These are phyloP conservation scores for Saturnispora quitensis DNA, from an alignment of 805 yeast genomes.

Conservation along the genomic window DNA sequence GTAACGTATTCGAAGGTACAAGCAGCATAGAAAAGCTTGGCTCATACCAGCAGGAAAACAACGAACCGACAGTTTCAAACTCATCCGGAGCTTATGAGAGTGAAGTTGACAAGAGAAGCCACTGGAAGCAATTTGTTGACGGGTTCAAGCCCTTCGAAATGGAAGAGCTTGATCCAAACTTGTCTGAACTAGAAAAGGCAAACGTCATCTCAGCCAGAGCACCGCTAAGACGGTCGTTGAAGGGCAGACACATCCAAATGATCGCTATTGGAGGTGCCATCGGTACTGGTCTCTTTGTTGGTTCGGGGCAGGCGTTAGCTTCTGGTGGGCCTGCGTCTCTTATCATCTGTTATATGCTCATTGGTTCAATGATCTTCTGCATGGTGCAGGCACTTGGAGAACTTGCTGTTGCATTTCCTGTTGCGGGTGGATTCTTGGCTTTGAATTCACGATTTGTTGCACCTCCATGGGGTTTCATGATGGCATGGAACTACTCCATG, in stretches of 20 bases:
- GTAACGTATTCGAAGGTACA: background rate
- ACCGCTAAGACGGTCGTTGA: conserved; percentile 38
- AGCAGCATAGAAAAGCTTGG: background rate
- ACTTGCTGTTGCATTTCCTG: conserved; percentile 48
- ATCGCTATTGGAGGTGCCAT: conserved; percentile 74
- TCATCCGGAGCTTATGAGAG: background rate
- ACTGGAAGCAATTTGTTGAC: conserved; percentile 14
- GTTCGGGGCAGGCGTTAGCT: conserved; percentile 50
- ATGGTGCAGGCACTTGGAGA: conserved; percentile 57
- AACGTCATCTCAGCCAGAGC: conserved; percentile 34
- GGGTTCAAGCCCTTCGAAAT: conserved; percentile 19
- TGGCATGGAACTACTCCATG: conserved; percentile 45
- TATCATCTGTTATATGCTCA: conserved; percentile 46
- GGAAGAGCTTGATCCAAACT: conserved; percentile 31
- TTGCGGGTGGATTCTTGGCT: conserved; percentile 46
- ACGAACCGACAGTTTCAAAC: background rate
- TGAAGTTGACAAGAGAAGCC: conserved; percentile 2
- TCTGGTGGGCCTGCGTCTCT: conserved; percentile 62
- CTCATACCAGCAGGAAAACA: background rate
- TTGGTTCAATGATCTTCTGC: conserved; percentile 47
- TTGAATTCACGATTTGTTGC: conserved; percentile 49
- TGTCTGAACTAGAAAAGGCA: conserved; percentile 33
- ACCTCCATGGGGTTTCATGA: conserved; percentile 48
- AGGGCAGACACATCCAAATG: conserved; percentile 61
- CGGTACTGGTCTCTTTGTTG: conserved; percentile 72